Conservation (phyloP, 1,284 basidiomycete species). For the Cryptococcus sp. region DNA sequence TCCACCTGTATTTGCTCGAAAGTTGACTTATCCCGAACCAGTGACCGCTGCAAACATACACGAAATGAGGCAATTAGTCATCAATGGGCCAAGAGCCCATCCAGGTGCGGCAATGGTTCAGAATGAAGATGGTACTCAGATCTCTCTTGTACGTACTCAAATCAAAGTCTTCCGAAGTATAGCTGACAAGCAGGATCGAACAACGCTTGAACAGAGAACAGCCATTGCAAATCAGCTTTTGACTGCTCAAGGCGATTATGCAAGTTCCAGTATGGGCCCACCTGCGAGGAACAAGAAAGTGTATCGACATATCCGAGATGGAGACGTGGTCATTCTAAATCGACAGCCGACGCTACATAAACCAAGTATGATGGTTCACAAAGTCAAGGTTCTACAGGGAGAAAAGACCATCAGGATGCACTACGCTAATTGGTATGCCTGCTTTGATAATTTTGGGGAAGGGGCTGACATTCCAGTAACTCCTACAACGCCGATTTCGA, state of each 20-base stretch:
- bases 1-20: conserved; percentile 94
- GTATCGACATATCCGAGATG: conserved; percentile 89
- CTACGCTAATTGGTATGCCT: conserved; percentile 80
- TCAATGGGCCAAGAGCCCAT: conserved; percentile 82
- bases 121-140: conserved; percentile 85
- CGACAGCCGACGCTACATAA: conserved; percentile 99
- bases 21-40: conserved; percentile 95
- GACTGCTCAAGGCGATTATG: conserved; percentile 76
- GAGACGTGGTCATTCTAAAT: conserved; percentile 94
- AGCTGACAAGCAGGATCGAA: conserved; percentile 62
- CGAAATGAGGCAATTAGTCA: conserved; percentile 83
- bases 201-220: conserved; percentile 79
- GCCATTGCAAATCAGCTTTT: conserved; percentile 96
- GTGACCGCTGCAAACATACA: conserved; percentile 90
- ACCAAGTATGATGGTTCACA: conserved; percentile 99
- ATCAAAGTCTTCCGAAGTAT: background rate
- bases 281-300: conserved; percentile 92
- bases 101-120: conserved; percentile 94
- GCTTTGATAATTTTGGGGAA: background rate
- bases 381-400: conserved; percentile 83
- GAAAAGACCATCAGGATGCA: conserved; percentile 99
- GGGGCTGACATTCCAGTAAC: conserved; percentile 58
- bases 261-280: conserved; percentile 56
- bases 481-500: conserved; percentile 99
- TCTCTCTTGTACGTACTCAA: conserved; percentile 61